Evolutionary conservation across 2,329 filamentous ascomycete genomes (phyloP), one percentile per base, ranked within the genome.

Genomic region (Bertia moriformis): DNA sequence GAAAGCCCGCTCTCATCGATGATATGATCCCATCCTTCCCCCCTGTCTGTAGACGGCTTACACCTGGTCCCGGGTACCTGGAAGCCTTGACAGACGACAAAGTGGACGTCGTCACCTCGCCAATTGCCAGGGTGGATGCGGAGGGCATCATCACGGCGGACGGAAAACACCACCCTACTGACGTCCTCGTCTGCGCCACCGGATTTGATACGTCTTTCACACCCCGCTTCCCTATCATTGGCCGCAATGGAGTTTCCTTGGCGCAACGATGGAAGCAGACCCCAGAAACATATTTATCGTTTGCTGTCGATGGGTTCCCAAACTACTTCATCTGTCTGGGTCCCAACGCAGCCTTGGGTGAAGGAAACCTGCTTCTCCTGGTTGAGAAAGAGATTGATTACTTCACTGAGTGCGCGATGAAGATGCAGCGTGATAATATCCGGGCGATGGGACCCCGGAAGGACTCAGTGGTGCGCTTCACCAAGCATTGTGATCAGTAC

Each of bases 271-370:
- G 73, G 71, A 57, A 65, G 2, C 58, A 65, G 36, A 58, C 64
- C 0, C 56, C 69, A 0, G 63, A 70, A 45, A 67, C 69, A 0
- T 76, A 75, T 46, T 57, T 67, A 30, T 66, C 66, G 14, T 65
- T 67, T 7, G 65, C 67, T 1, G 63, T 70, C 53, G 63, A 72
- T 41, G 63, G 65, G 1, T 69, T 71, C 49, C 70, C 70, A 0
- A 74, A 74, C 46, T 68, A 72, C 48, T 70, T 74, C 52, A 61
- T 72, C 43, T 57, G 72, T n/a, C 66, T 70, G 41, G 70, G 48
- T 14, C 48, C 48, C 4, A 46, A 40, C 17, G 38, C 32, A 4
- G 45, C 48, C 3, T 35, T 47, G 13, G 45, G 43, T 13, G 46
- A 49, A 22, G 48, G 48, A 7, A 58, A 51, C 19, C 41, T 57